These are phyloP conservation scores for Trichosporon faecale DNA, from an alignment of 1,284 basidiomycete genomes.

Conservation along the genomic window DNA sequence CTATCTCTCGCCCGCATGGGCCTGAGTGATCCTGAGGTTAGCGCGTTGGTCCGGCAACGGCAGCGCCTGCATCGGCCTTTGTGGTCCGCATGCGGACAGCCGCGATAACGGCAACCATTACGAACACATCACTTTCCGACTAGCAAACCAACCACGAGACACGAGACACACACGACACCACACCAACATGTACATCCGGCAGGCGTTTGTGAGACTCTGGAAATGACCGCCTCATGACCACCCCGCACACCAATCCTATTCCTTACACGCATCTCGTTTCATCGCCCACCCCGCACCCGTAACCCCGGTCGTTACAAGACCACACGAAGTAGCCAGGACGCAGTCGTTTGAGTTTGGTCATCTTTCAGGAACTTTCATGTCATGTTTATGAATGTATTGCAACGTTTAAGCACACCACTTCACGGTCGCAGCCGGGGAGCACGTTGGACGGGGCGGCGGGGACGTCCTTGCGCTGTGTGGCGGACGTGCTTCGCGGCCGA, in stretches of 20 bases:
- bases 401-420: background rate
- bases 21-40: background rate
- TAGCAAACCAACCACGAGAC: background rate
- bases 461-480: too few relatives aligned
- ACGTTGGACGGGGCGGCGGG: background rate
- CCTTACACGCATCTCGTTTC: background rate
- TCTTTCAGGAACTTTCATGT: constrained; percentile 7
- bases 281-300: background rate
- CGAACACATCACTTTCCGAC: background rate
- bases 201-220: background rate
- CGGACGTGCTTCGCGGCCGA: too few relatives aligned
- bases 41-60: background rate
- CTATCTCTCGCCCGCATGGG: background rate
- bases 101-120: background rate
- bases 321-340: background rate
- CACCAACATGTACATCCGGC: background rate
- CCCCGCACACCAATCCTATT: background rate
- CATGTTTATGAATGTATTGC: constrained; percentile 6
- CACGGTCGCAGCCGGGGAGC: background rate
- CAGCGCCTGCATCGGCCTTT: background rate
- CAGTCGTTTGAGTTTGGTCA: constrained; percentile 5
- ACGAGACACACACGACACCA: background rate
- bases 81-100: background rate
- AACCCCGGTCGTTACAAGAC: background rate
- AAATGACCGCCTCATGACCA: background rate